Base-by-base conservation (phyloP, 225 moss, liverwort and hornwort species). In the Straminergon stramineum region DNA sequence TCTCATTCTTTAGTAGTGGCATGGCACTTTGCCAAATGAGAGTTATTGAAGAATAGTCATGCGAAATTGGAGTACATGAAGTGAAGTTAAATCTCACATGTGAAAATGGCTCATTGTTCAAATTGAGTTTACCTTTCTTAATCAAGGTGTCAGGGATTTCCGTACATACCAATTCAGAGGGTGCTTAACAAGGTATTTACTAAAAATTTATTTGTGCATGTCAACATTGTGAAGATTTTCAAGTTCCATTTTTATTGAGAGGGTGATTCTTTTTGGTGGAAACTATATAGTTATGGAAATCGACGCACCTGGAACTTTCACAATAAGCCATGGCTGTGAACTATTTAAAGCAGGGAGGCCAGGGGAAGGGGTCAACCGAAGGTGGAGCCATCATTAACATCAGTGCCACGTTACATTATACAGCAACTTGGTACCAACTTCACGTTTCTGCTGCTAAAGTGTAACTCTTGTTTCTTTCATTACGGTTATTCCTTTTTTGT, bases 281-380 rank as follows among this genome's bases (percentile, higher is more conserved):
- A 83, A 51, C 16, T 73, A 15, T 89, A 92, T 93, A 96, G 95
- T 96, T 77, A 86, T 96, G 84, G 96, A 95, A 63, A 97, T 96
- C 62, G 97, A 96, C 82, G 89, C 94, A 60, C 57, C 95, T 83
- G 97, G 96, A 86, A 95, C 95, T 66, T 31, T 96, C 79, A 96
- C 94, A 20, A 96, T 97, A 94, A 94, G 91, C 90, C 92, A 84
- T 91, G 93, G 93, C 97, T 31, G 85, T 95, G 76, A 93, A 96
- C 60, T 97, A 88, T 88, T 57, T 96, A 56, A 97, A 97, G 92
- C 94, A 64, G 64, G 31, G 62, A 62, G 62, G 27, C 62, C 7
- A 13, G 84, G 91, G 97, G 69, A 97, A 96, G 87, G 74, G 87
- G 15, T 57, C 75, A 83, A 91, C 83, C 37, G 93, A 93, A 70